phyloP scores from a whole-genome alignment of 345 rosid genomes.

The Toxicodendron radicans region DNA sequence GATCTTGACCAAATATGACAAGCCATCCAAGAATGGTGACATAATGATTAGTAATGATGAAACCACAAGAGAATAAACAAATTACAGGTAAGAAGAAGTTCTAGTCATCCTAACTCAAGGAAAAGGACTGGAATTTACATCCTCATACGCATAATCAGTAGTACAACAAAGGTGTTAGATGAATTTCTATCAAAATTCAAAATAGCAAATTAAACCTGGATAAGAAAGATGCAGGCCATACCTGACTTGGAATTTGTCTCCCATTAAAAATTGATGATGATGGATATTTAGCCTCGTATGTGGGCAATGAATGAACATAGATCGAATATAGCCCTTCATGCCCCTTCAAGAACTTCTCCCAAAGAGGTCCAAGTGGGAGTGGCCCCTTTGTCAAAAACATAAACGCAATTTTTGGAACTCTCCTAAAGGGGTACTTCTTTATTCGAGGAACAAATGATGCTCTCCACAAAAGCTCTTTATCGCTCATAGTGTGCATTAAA shows the following conservation, averaged over 20 bases:
- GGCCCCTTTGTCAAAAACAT: constrained; percentile 98
- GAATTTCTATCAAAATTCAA: neutral
- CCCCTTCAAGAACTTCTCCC: constrained; percentile 92
- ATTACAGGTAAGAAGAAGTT: neutral
- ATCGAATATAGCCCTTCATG: constrained; percentile 72
- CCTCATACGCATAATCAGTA: neutral
- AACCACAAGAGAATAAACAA: neutral
- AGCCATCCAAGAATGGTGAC: neutral
- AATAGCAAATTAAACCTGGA: neutral
- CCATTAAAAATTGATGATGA: constrained; percentile 60
- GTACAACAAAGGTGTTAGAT: neutral
- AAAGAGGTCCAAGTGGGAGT: constrained; percentile 79
- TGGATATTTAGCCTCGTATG: constrained; percentile 57
- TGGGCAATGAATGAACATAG: constrained; percentile 80
- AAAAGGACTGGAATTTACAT: neutral
- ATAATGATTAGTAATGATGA: neutral
- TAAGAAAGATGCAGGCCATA: constrained; percentile 16
- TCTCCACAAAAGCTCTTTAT: constrained; percentile 79
- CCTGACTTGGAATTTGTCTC: constrained; percentile 94
- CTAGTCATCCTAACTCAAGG: neutral
- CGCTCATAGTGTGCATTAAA: constrained; percentile 72
- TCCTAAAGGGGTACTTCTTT: constrained; percentile 62
- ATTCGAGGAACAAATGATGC: constrained; percentile 74
- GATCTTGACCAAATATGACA: neutral
- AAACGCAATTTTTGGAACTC: constrained; percentile 86